Percentiles rank a stretch among this genome's conserved stretches.
Conservation (phyloP, 306 rosid genomes). For the Senna siamea region DNA sequence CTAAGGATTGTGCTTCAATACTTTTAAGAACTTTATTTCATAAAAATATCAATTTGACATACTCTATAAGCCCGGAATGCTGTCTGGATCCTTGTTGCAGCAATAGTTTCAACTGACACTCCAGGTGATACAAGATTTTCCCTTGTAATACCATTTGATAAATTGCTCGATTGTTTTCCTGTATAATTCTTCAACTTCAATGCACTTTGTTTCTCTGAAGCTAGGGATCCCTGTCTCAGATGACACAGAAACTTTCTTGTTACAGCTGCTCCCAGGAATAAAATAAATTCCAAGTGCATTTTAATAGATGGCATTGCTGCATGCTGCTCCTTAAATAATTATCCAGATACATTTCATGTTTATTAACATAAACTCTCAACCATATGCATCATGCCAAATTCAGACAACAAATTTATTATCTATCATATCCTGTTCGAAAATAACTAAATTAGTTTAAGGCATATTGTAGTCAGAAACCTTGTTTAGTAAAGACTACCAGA, state of each 20-base stretch:
- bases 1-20: background rate
- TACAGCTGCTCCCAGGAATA: constrained; percentile 22
- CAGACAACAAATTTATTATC: constrained; percentile 11
- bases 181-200: constrained; percentile 48
- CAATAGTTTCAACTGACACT: constrained; percentile 65
- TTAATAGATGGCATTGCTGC: constrained; percentile 27
- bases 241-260: constrained; percentile 31
- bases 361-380: background rate
- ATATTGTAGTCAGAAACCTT: constrained; percentile 1
- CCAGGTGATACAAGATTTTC: constrained; percentile 47
- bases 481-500: constrained; percentile 22
- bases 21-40: constrained; percentile 1
- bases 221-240: constrained; percentile 56
- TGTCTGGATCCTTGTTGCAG: constrained; percentile 90
- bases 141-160: constrained; percentile 46
- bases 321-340: no score
- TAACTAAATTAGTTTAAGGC: constrained; percentile 3
- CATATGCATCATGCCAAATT: constrained; percentile 15
- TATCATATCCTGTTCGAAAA: constrained; percentile 1
- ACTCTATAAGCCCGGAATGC: constrained; percentile 88
- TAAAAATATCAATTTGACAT: constrained; percentile 33
- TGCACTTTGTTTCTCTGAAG: constrained; percentile 48
- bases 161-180: constrained; percentile 40
- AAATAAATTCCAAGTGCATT: constrained; percentile 31
- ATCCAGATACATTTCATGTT: constrained; percentile 6